Base-by-base conservation (phyloP, 257 asterid species). In the Pogostemon cablin region DNA sequence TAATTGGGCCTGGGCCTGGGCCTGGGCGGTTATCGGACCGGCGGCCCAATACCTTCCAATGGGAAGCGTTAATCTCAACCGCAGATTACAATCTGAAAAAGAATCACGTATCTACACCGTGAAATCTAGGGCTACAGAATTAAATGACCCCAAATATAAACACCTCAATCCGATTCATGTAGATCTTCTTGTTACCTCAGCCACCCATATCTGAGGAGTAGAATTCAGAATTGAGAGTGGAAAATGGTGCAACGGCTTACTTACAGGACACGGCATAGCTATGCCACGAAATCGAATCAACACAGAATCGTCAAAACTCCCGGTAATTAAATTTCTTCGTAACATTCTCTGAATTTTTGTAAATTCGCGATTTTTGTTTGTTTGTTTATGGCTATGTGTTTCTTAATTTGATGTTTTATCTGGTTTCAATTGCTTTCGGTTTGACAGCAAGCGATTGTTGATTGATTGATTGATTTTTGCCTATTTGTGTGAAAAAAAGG, bases 261-360 rank as follows among this genome's bases (percentile, higher is more conserved):
- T 0, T 91, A 91, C 47, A 75, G 93, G 40, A 80, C 65, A 63
- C 78, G 98, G 52, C 98, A 91, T 34, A 91, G 96, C 80, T 91
- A 91, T 72, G 98, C 98, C 72, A 91, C 96, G 34, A 91, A 87
- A 60, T 91, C 98, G 3, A 89, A 91, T 48, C 95, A 89, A 39
- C 96, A 91, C 65, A 77, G 96, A 8, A 62, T 91, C 69, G 96
- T 91, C 40, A 91, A 91, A 81, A 89, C 96, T 49, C 98, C 98
- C 4, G 96, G 96, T 91, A 76, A 20, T 39, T 60, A 2, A 20
- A 25, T 25, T 25, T 25, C 32, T 25, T 25, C 32, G 32, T 25
- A 25, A 25, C 32, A 25, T 25, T 25, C 32, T 25, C 32, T 25
- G 32, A 25, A 25, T 25, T 25, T 25, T 25, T 25, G 32, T 25